Conservation (phyloP, 768 basidiomycete species). For the Phanerochaete sordida region DNA sequence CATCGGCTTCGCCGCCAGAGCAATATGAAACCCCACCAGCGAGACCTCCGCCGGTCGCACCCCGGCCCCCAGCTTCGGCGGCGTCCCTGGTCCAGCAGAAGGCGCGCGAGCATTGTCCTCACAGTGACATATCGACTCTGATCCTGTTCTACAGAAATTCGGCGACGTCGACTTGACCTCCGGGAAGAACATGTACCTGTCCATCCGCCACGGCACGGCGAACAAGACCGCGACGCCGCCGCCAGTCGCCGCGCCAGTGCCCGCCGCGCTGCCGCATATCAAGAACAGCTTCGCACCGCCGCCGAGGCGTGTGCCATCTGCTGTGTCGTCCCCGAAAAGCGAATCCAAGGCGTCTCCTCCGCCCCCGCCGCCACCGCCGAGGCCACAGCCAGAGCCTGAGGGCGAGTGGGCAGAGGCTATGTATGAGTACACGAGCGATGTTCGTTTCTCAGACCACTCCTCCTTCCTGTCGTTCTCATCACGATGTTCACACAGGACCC, state of each 20-base stretch:
- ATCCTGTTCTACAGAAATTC: conserved; percentile 41
- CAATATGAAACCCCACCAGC: conserved; percentile 11
- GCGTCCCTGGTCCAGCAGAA: conserved; percentile 18
- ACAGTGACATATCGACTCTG: not conserved
- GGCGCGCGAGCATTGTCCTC: conserved; percentile 11
- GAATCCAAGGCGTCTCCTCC: conserved; percentile 9
- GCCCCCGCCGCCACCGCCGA: conserved; percentile 23
- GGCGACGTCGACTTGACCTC: conserved; percentile 59
- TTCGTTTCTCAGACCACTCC: conserved; percentile 25
- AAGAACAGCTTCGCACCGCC: conserved; percentile 50
- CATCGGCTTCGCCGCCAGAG: conserved; percentile 9
- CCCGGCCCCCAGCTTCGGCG: not conserved
- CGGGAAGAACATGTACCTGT: conserved; percentile 39
- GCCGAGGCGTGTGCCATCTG: conserved; percentile 30
- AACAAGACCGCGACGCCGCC: conserved; percentile 36
- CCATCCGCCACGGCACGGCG: conserved; percentile 41
- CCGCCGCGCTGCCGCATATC: conserved; percentile 40
- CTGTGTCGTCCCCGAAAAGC: conserved; percentile 4
- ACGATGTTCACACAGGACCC: conserved; percentile 45
- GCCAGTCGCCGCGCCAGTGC: conserved; percentile 31
- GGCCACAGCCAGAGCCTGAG: conserved; percentile 32
- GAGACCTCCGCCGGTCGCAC: conserved; percentile 6
- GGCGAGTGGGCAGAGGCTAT: conserved; percentile 79
- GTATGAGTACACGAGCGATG: conserved; percentile 71
- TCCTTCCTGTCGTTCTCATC: not conserved